phyloP scores from a whole-genome alignment of 2,329 filamentous ascomycete genomes.

The Aspergillus hiratsukae region DNA sequence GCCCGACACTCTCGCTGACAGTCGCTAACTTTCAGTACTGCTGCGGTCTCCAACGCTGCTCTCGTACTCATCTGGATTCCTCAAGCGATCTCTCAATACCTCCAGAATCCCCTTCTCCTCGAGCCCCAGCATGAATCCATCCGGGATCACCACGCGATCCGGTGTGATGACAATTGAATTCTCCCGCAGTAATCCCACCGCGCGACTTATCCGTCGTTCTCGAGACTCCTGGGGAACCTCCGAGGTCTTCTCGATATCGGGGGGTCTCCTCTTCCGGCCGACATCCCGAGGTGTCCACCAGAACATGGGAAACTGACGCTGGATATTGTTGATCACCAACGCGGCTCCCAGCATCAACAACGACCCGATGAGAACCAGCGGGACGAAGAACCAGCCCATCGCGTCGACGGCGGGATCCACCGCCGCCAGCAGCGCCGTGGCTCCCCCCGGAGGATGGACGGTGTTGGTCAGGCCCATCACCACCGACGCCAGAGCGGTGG shows the following conservation, averaged over 20 bases:
- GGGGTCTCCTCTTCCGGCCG: background rate
- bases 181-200: background rate
- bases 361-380: conserved; percentile 28
- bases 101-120: background rate
- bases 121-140: background rate
- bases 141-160: background rate
- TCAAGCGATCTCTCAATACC: background rate
- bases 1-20: background rate
- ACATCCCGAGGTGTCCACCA: conserved; percentile 13
- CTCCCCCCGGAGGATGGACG: conserved; percentile 32
- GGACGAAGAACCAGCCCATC: conserved; percentile 31
- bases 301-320: conserved; percentile 28
- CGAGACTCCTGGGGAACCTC: background rate
- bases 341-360: conserved; percentile 24
- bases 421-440: conserved; percentile 29
- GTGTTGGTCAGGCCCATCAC: conserved; percentile 33
- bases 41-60: background rate
- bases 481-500: conserved; percentile 22
- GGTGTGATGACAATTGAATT: background rate
- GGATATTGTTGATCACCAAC: conserved; percentile 29
- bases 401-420: conserved; percentile 23
- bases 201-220: background rate
- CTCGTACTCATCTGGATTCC: background rate
- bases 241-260: background rate
- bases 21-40: background rate